Evolutionary conservation across 2,329 filamentous ascomycete genomes (phyloP), one percentile per base, ranked within the genome.

Genomic region (Aureobasidium sp.): DNA sequence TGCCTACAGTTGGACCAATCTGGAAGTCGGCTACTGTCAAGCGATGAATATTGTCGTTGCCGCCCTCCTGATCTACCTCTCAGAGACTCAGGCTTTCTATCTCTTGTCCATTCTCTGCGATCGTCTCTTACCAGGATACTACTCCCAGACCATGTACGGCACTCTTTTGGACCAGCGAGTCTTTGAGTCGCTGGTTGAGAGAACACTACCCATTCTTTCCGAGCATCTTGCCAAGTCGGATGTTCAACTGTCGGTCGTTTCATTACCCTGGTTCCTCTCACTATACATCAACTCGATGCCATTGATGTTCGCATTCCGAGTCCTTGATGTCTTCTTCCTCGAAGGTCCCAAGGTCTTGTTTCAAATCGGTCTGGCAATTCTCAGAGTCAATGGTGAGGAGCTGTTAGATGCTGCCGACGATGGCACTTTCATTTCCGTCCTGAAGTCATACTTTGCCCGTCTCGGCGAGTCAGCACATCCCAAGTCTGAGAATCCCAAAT

Each of bases 231-330:
- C 92, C 67, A 96, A 94, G 77, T 94, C 89, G 63, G 94, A 99
- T 71, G 91, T 99, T 25, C 95, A 99, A 74, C 84, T 99, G 22
- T 97, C 94, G 0, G 94, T 99, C 37, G 94, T 97, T 17, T 97
- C 93, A 11, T 81, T 99, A 47, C 94, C 94, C 3, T 99, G 94
- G 94, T 99, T 99, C 73, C 81, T 99, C 62, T 97, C 93, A 5
- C 82, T 99, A 20, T 99, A 97, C 76, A 95, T 99, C 80, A 99
- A 99, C 81, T 97, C 93, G 1, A 99, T 99, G 94, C 94, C 94
- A 5, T 81, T 99, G 17, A 91, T 97, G 1, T 99, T 97, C 75
- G 94, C 94, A 49, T 99, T 97, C 75, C 85, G 94, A 62, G 94
- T 99, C 53, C 77, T 99, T 65, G 94, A 99, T 70, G 93, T 99